Conservation (phyloP, 1,284 basidiomycete genomes). For the Exsudoporus floridanus region DNA sequence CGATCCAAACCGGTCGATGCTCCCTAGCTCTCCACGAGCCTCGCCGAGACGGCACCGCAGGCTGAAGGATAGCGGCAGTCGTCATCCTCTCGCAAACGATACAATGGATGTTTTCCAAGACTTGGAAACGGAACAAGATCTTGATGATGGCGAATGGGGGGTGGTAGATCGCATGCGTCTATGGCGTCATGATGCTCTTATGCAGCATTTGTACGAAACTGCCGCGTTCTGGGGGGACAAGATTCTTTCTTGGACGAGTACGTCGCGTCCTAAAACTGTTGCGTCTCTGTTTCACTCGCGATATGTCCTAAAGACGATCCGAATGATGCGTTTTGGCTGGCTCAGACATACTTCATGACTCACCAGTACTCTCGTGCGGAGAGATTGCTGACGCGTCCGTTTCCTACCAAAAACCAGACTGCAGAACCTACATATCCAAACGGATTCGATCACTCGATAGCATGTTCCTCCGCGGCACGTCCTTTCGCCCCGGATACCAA, state of each 20-base stretch:
- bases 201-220: slow-evolving; percentile 97
- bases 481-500: slow-evolving; percentile 40
- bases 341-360: slow-evolving; percentile 94
- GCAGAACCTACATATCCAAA: slow-evolving; percentile 41
- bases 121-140: slow-evolving; percentile 56
- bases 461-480: slow-evolving; percentile 22
- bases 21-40: slow-evolving; percentile 65
- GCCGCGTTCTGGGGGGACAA: slow-evolving; percentile 99
- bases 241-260: slow-evolving; percentile 90
- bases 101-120: slow-evolving; percentile 75
- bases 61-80: slow-evolving; percentile 46
- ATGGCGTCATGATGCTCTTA: slow-evolving; percentile 97
- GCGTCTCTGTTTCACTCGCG: slow-evolving; percentile 14
- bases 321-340: slow-evolving; percentile 98
- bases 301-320: slow-evolving; percentile 65
- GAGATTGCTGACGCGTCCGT: slow-evolving; percentile 83
- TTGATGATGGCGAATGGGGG: slow-evolving; percentile 63
- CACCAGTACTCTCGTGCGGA: slow-evolving; percentile 95
- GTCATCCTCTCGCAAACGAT: slow-evolving; percentile 74
- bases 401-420: slow-evolving; percentile 52
- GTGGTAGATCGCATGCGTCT: slow-evolving; percentile 93
- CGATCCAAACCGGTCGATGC: slow-evolving; percentile 74
- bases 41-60: slow-evolving; percentile 56
- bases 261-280: slow-evolving; percentile 36
- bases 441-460: slow-evolving; percentile 39